Conservation (phyloP, 2,329 filamentous ascomycete genomes). For the Monosporascus cannonballus region DNA sequence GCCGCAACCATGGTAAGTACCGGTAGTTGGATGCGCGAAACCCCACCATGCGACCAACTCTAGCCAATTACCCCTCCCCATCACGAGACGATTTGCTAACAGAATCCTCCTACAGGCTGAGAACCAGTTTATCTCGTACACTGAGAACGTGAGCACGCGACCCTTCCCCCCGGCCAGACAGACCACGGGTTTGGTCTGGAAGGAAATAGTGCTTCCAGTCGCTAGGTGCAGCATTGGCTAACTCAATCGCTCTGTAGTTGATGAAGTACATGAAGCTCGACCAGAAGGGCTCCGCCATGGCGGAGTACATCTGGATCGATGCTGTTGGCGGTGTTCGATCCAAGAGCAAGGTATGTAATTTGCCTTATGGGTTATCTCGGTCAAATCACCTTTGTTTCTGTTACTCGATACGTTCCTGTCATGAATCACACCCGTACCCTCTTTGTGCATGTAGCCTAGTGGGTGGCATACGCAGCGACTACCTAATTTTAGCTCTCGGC, state of each 20-base stretch:
- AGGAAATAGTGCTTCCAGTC: not conserved
- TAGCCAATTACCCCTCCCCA: slow-evolving; percentile 25
- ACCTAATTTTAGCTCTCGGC: slow-evolving; percentile 3
- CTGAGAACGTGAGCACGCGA: slow-evolving; percentile 26
- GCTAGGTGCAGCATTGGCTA: slow-evolving; percentile 7
- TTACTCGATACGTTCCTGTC: slow-evolving; percentile 21
- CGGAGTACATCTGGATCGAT: slow-evolving; percentile 97
- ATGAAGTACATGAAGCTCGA: slow-evolving; percentile 87
- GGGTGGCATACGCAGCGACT: slow-evolving; percentile 2
- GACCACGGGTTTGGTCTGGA: not conserved
- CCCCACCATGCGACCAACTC: slow-evolving; percentile 15
- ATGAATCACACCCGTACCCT: slow-evolving; percentile 1
- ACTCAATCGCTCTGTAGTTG: slow-evolving; percentile 51
- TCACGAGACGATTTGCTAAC: slow-evolving; percentile 30
- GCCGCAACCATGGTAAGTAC: slow-evolving; percentile 25
- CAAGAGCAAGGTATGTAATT: slow-evolving; percentile 81
- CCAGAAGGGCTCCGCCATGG: slow-evolving; percentile 83
- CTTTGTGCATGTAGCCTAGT: slow-evolving; percentile 2
- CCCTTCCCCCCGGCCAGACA: not conserved
- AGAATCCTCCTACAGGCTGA: slow-evolving; percentile 32
- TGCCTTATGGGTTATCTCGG: slow-evolving; percentile 15
- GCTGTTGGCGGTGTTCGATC: slow-evolving; percentile 76
- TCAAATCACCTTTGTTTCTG: slow-evolving; percentile 19
- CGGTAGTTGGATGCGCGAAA: slow-evolving; percentile 7
- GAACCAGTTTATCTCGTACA: slow-evolving; percentile 25